Evolutionary conservation across 225 moss, liverwort and hornwort genomes (phyloP).

Genomic region (Physcomitrium patens): DNA sequence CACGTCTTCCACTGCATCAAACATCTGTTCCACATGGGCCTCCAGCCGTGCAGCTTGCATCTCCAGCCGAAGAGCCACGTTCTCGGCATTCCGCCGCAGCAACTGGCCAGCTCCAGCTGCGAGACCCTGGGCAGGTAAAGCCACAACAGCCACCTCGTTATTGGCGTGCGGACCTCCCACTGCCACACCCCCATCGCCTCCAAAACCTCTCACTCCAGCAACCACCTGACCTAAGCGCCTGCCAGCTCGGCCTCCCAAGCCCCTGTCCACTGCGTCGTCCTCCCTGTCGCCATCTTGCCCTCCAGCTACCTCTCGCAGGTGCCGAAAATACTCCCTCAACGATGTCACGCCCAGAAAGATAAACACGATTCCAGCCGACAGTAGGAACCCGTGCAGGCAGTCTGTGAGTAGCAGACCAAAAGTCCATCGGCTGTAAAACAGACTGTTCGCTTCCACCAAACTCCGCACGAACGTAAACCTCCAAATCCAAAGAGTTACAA

Average conservation of each 20-base stretch:
- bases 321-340: conserved; percentile 96
- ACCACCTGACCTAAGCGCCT: conserved; percentile 67
- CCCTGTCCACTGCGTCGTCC: conserved; percentile 72
- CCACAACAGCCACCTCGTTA: conserved; percentile 49
- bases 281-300: conserved; percentile 65
- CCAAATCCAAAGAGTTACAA: conserved; percentile 99
- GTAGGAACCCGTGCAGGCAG: conserved; percentile 92
- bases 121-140: conserved; percentile 73
- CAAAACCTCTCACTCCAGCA: conserved; percentile 55
- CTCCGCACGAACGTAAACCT: conserved; percentile 97
- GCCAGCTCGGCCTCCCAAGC: conserved; percentile 76
- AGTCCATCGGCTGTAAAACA: conserved; percentile 86
- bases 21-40: conserved; percentile 99
- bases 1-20: conserved; percentile 97
- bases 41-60: conserved; percentile 97
- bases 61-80: conserved; percentile 94
- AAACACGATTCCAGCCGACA: conserved; percentile 98
- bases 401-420: conserved; percentile 87
- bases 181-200: conserved; percentile 66
- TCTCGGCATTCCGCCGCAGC: conserved; percentile 93
- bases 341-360: conserved; percentile 99
- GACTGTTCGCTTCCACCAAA: conserved; percentile 82
- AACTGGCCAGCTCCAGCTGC: conserved; percentile 96
- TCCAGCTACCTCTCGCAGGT: conserved; percentile 80
- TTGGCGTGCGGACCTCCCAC: conserved; percentile 47